These are phyloP conservation scores for Penicillium turbatum DNA, from an alignment of 495 filamentous ascomycete species.

Conservation along the genomic window DNA sequence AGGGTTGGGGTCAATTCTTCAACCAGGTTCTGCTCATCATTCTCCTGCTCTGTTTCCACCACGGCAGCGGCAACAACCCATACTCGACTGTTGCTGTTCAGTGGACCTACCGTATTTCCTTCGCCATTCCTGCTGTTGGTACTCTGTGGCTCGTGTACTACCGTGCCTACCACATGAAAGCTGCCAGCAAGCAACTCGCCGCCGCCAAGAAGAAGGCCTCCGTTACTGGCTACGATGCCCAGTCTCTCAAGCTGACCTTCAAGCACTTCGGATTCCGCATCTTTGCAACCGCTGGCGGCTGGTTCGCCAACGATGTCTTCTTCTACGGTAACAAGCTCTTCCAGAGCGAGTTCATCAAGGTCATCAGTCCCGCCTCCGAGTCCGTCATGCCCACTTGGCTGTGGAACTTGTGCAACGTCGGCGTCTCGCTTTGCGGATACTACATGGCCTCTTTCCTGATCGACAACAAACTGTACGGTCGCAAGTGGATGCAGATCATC, in stretches of 20 bases:
- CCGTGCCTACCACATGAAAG: slow-evolving; percentile 83
- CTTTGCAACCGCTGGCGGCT: slow-evolving; percentile 76
- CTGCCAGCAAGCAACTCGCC: slow-evolving; percentile 65
- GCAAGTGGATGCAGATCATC: slow-evolving; percentile 87
- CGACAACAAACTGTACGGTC: slow-evolving; percentile 88
- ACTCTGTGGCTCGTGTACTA: slow-evolving; percentile 92
- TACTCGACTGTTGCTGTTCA: slow-evolving; percentile 68
- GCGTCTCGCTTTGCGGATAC: slow-evolving; percentile 78
- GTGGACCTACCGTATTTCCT: slow-evolving; percentile 82
- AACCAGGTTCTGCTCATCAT: slow-evolving; percentile 86
- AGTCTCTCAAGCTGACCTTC: slow-evolving; percentile 70
- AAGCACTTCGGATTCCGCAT: slow-evolving; percentile 76
- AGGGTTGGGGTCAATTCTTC: slow-evolving; percentile 90
- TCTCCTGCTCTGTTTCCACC: slow-evolving; percentile 75
- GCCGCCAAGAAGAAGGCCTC: slow-evolving; percentile 76
- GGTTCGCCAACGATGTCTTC: slow-evolving; percentile 93
- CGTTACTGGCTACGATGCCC: slow-evolving; percentile 83
- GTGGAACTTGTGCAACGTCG: slow-evolving; percentile 85
- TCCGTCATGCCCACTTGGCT: slow-evolving; percentile 80
- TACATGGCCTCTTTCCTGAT: slow-evolving; percentile 76
- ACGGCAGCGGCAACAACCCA: slow-evolving; percentile 63
- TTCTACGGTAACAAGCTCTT: slow-evolving; percentile 99
- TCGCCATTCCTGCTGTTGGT: slow-evolving; percentile 78
- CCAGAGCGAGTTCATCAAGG: slow-evolving; percentile 77
- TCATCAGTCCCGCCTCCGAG: slow-evolving; percentile 56